Conservation (phyloP, 371 early-diverging fungal species). For the Nematocida minor region DNA sequence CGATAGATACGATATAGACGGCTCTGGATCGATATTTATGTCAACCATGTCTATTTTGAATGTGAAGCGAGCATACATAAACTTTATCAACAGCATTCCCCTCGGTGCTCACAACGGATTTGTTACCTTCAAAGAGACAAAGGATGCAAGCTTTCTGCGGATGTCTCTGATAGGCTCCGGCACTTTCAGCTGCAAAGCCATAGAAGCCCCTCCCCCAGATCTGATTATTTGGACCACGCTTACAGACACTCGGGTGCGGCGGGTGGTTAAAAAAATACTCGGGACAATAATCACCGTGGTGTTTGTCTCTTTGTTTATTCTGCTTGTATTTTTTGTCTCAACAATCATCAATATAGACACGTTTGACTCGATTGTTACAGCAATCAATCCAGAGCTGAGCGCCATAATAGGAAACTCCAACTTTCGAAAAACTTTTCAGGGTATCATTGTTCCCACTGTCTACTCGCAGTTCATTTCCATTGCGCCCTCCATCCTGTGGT, state of each 20-base stretch:
- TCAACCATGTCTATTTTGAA: conserved; percentile 51
- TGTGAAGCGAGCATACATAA: conserved; percentile 31
- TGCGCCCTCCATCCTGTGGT: conserved; percentile 55
- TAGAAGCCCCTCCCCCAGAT: conserved; percentile 64
- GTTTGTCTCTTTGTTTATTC: conserved; percentile 58
- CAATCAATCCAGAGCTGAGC: conserved; percentile 20
- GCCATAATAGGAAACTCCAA: conserved; percentile 33
- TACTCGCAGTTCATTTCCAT: conserved; percentile 59
- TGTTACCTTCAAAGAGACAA: conserved; percentile 60
- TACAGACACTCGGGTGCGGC: conserved; percentile 32
- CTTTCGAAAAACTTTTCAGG: conserved; percentile 50
- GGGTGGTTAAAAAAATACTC: conserved; percentile 47
- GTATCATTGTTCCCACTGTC: conserved; percentile 61
- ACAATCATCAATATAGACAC: conserved; percentile 35
- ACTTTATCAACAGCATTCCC: conserved; percentile 62
- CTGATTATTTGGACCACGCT: conserved; percentile 64
- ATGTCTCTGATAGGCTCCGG: conserved; percentile 62
- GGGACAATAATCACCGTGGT: conserved; percentile 55
- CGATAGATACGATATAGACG: conserved; percentile 38
- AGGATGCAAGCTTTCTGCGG: conserved; percentile 55
- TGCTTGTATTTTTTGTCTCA: conserved; percentile 52
- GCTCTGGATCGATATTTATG: conserved; percentile 58
- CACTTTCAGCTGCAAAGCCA: conserved; percentile 57
- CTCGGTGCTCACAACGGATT: conserved; percentile 56
- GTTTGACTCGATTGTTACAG: conserved; percentile 10